Evolutionary conservation across 192 early-diverging fungal species (phyloP).

Genomic region (Geosiphon pyriformis): DNA sequence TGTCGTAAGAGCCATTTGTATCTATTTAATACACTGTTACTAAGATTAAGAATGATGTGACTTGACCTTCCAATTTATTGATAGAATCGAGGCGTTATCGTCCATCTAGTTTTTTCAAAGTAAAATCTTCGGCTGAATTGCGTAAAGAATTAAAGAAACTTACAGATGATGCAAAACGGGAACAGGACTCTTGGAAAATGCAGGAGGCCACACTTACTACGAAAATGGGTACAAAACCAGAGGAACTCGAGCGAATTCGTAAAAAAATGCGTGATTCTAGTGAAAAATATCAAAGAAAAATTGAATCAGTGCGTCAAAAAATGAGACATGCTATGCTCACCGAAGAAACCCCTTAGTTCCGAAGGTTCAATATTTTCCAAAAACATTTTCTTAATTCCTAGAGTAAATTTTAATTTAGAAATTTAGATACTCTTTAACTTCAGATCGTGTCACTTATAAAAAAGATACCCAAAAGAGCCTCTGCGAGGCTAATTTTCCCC

Average conservation of each 20-base stretch:
- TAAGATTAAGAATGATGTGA: too few relatives aligned
- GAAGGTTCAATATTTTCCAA: too few relatives aligned
- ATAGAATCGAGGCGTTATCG: background rate
- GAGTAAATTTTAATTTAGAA: too few relatives aligned
- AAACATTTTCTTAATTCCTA: too few relatives aligned
- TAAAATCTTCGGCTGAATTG: background rate
- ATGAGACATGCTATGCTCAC: background rate
- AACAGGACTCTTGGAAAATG: slow-evolving; percentile 15
- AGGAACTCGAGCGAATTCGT: slow-evolving; percentile 6
- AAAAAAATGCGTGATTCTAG: background rate
- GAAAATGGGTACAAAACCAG: slow-evolving; percentile 10
- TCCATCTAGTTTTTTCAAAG: slow-evolving; percentile 4
- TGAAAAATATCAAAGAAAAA: slow-evolving; percentile 9
- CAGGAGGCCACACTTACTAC: slow-evolving; percentile 1
- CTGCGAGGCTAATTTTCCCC: too few relatives aligned
- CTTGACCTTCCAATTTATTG: too few relatives aligned
- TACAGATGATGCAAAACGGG: slow-evolving; percentile 1
- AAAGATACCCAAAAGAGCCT: too few relatives aligned
- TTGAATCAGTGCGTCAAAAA: background rate
- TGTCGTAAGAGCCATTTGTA: background rate
- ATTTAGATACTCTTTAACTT: too few relatives aligned
- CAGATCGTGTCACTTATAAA: too few relatives aligned
- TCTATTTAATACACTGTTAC: background rate
- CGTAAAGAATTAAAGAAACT: slow-evolving; percentile 17
- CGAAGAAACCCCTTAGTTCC: too few relatives aligned